These are phyloP conservation scores for Cenococcum geophilum DNA, from an alignment of 495 filamentous ascomycete species.

Conservation along the genomic window DNA sequence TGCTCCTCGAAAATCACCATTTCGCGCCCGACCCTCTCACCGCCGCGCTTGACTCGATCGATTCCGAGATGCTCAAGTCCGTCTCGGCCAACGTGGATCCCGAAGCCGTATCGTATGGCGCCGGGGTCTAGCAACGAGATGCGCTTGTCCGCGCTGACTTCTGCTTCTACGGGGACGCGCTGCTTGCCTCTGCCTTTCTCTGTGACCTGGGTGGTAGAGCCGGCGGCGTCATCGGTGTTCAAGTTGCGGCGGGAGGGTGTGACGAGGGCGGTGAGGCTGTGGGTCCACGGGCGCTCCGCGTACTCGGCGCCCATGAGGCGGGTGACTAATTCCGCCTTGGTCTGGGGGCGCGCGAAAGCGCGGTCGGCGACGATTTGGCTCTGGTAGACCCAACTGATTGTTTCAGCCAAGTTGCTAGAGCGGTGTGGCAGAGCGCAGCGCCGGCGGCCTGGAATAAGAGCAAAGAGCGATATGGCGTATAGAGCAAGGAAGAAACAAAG, in stretches of 20 bases:
- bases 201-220: not conserved
- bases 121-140: constrained; percentile 17
- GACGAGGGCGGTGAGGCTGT: constrained; percentile 14
- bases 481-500: constrained; percentile 61
- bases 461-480: constrained; percentile 58
- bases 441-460: constrained; percentile 49
- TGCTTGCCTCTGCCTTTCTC: constrained; percentile 42
- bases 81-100: constrained; percentile 55
- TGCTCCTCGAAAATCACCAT: constrained; percentile 34
- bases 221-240: constrained; percentile 9
- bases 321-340: constrained; percentile 57
- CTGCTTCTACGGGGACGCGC: constrained; percentile 6
- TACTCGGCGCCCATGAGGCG: constrained; percentile 45
- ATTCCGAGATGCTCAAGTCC: constrained; percentile 61
- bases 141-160: constrained; percentile 11
- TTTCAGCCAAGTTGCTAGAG: constrained; percentile 63
- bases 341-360: constrained; percentile 54
- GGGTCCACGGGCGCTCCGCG: constrained; percentile 19
- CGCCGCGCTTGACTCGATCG: constrained; percentile 51
- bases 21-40: constrained; percentile 32
- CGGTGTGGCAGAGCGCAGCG: constrained; percentile 59
- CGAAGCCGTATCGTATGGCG: constrained; percentile 53
- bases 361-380: constrained; percentile 63
- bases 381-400: constrained; percentile 68
- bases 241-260: constrained; percentile 20